Evolutionary conservation across 2,329 filamentous ascomycete genomes (phyloP).

Genomic region (Trichoderma atroviride): DNA sequence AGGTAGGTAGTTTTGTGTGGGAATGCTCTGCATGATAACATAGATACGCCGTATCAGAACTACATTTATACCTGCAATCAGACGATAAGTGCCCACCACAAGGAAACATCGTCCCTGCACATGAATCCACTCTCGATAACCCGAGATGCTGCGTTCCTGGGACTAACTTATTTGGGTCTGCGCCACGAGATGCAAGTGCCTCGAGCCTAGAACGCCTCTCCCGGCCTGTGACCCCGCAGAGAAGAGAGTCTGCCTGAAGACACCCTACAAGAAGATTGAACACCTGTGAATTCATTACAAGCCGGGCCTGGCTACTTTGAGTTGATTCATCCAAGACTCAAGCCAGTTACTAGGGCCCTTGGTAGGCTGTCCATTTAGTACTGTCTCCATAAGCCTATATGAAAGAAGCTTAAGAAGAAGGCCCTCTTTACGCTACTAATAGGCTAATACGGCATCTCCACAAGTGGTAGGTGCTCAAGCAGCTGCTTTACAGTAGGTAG

Average conservation of each 20-base stretch:
- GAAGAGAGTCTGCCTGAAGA: not conserved
- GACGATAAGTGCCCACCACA: not conserved
- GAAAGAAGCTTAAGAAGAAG: not conserved
- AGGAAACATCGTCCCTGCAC: not conserved
- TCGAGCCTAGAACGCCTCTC: constrained; percentile 11
- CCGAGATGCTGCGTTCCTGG: constrained; percentile 18
- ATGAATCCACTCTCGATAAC: not conserved
- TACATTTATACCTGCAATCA: not conserved
- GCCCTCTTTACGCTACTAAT: not conserved
- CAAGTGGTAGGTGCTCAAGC: not conserved
- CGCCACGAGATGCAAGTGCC: constrained; percentile 18
- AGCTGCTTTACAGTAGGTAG: not conserved
- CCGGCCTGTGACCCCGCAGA: not conserved
- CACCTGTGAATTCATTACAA: not conserved
- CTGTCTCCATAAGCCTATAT: not conserved
- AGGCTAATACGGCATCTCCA: not conserved
- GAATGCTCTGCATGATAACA: no score
- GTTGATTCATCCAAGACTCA: not conserved
- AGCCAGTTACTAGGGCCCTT: not conserved
- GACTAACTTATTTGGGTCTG: not conserved
- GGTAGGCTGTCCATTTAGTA: not conserved
- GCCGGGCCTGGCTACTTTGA: not conserved
- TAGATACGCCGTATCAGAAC: not conserved
- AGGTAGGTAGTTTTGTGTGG: no score
- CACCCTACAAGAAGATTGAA: not conserved